These are phyloP conservation scores for Paracoccidioides lutzii DNA, from an alignment of 2,329 filamentous ascomycete genomes.

Conservation along the genomic window DNA sequence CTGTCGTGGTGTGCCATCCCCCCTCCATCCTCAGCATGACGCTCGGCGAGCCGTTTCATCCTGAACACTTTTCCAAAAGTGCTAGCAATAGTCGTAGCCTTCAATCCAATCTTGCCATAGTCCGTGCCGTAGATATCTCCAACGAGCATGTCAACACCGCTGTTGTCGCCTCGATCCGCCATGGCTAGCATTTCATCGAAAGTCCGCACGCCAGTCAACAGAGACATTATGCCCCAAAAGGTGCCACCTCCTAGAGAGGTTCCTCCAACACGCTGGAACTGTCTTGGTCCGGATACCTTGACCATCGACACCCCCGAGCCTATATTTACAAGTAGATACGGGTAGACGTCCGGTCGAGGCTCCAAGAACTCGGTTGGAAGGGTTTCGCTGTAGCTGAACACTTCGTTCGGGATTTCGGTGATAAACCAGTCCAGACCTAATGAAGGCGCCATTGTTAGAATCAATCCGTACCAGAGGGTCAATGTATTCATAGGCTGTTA, in stretches of 20 bases:
- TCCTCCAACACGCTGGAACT: slow-evolving; percentile 83
- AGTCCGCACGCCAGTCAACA: slow-evolving; percentile 84
- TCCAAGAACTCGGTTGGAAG: slow-evolving; percentile 83
- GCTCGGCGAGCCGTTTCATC: slow-evolving; percentile 74
- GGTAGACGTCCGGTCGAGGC: slow-evolving; percentile 71
- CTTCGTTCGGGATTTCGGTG: slow-evolving; percentile 89
- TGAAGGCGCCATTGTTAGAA: slow-evolving; percentile 3
- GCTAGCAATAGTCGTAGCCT: slow-evolving; percentile 88
- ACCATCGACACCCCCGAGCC: slow-evolving; percentile 94
- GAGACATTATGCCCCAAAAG: slow-evolving; percentile 83
- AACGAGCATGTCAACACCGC: slow-evolving; percentile 88
- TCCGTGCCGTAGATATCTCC: slow-evolving; percentile 96
- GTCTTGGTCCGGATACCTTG: slow-evolving; percentile 80
- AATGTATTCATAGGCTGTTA: background rate
- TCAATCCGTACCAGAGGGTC: background rate
- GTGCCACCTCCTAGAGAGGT: slow-evolving; percentile 95
- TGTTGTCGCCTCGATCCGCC: slow-evolving; percentile 83
- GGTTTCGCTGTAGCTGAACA: slow-evolving; percentile 88
- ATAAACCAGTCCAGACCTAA: slow-evolving; percentile 95
- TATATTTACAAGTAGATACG: slow-evolving; percentile 95
- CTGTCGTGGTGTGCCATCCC: slow-evolving; percentile 41
- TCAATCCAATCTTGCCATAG: slow-evolving; percentile 91
- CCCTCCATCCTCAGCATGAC: slow-evolving; percentile 60
- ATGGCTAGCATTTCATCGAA: slow-evolving; percentile 96
- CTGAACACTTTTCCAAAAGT: slow-evolving; percentile 96